Evolutionary conservation across 371 early-diverging fungal species (phyloP), one percentile per base, ranked within the genome.

Genomic region (Mortierella sp.): DNA sequence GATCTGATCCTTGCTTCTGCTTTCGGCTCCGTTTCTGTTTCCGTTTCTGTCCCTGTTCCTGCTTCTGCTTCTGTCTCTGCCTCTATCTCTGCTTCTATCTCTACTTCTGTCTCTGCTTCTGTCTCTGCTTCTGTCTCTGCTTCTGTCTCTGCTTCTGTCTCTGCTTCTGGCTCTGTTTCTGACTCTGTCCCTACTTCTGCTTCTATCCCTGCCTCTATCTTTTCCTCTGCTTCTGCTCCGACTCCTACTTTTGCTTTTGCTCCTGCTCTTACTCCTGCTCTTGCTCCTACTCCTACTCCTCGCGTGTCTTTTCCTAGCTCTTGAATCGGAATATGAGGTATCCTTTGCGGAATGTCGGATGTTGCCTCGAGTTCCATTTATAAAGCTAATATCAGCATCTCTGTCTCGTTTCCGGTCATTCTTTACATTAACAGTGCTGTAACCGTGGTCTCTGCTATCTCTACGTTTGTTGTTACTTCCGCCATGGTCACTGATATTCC

Each of bases 401-500:
- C 68, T 66, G 9, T 69, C 75, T 60, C 69, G 75, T 42, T 71
- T 72, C 37, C 60, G 60, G 42, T 68, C 61, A 61, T 61, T 53
- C 40, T 54, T 64, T 6, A 64, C 34, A 15, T 23, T 12, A 28
- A 12, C n/a, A 8, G 2, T 17, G 23, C n/a, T 53, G 35, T 55
- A 19, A 42, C 42, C 62, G 43, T 35, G 72, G 53, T 59, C 65
- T 19, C 60, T 32, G 31, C 34, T 58, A n/a, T 54, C 60, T 17
- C 43, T 31, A n/a, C 51, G 43, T n/a, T 42, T 62, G 26, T 9
- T 45, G 40, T 47, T 34, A 37, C 58, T 47, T 19, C 22, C 47
- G n/a, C 72, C 55, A 43, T 40, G 29, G 53, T 28, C 42, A 37
- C 22, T 35, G 53, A 23, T 35, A n/a, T 54, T 61, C 22, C 49